A percentile compares a stretch with the other conserved stretches of the same genome.
Evolutionary conservation across 2,329 filamentous ascomycete species (phyloP).

Genomic region (Colletotrichum trifolii): DNA sequence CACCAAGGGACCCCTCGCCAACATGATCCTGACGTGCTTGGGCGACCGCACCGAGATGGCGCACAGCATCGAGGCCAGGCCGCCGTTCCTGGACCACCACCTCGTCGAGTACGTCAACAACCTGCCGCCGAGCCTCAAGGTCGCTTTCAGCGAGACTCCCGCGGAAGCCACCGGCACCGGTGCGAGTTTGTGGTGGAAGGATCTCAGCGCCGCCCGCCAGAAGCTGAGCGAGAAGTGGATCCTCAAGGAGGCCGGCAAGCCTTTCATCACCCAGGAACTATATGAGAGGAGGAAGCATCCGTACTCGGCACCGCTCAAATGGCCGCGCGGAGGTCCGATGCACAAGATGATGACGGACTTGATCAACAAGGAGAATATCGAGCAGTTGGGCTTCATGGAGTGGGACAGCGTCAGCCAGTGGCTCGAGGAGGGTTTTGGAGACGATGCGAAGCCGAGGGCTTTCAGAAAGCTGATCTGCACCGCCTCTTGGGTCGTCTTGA

Average conservation of each 20-base stretch:
- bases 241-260: constrained; percentile 53
- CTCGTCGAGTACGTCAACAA: constrained; percentile 43
- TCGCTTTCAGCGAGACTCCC: constrained; percentile 9
- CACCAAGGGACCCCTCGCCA: constrained; percentile 39
- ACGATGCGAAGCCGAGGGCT: constrained; percentile 43
- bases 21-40: constrained; percentile 44
- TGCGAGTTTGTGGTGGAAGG: constrained; percentile 34
- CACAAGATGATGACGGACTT: constrained; percentile 47
- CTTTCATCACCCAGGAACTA: constrained; percentile 58
- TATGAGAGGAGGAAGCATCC: constrained; percentile 61
- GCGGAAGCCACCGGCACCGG: constrained; percentile 20
- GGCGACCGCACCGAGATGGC: constrained; percentile 52
- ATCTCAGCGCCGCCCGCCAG: constrained; percentile 30
- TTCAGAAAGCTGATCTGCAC: constrained; percentile 20
- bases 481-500: constrained; percentile 30
- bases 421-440: constrained; percentile 49
- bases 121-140: constrained; percentile 27
- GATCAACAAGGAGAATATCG: constrained; percentile 49
- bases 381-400: constrained; percentile 53
- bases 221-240: constrained; percentile 60
- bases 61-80: constrained; percentile 48
- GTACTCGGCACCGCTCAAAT: constrained; percentile 58
- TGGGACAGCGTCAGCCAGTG: constrained; percentile 49
- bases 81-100: constrained; percentile 49
- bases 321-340: constrained; percentile 54